Base-by-base conservation (phyloP, 73 alveolate genomes). In the Tetrahymena elliotti region DNA sequence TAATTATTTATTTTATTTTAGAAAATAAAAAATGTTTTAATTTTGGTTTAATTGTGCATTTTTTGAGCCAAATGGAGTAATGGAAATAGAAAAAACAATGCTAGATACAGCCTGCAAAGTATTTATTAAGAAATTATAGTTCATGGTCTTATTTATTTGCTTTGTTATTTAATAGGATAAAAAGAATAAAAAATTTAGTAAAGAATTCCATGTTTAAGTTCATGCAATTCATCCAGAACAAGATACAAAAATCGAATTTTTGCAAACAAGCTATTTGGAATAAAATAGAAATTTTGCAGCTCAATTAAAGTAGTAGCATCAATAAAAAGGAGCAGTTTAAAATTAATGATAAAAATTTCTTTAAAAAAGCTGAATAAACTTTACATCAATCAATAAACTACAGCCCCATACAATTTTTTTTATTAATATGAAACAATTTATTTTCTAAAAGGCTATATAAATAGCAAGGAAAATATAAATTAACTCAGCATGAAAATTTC, bases 21-120 rank as follows among this genome's bases (percentile, higher is more conserved):
- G 95, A 93, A 98, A 96, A 31, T 22, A 94, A 97, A 95, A 95
- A 84, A 83, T 98, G 96, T 98, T 98, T 92, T 97, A 97, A 68
- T 97, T 98, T 95, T 98, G 99, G 99, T 98, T 98, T 93, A 95
- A 98, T 92, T 97, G 99, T 34, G 52, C 97, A 40, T 98, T 98
- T 95, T 84, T 98, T 7, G 98, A 97, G 22, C 27, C 93, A 27
- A 93, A 95, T 27, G 99, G 98, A 9, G 95, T 97, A 16, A 84
- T 97, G 36, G 83, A 93, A 5, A 95, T 98, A 84, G 96, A 97
- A 47, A 98, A 98, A 84, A 93, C 93, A 27, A 96, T 96, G 98
- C 96, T 98, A 6, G 99, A 98, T 68, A 96, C 96, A 83, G 99
- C 99, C 10, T 96, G 97, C 93, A 96, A 96, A 93, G 99, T 68